These are phyloP conservation scores for Dunaliella primolecta DNA, from an alignment of 139 green algal genomes.

Conservation along the genomic window DNA sequence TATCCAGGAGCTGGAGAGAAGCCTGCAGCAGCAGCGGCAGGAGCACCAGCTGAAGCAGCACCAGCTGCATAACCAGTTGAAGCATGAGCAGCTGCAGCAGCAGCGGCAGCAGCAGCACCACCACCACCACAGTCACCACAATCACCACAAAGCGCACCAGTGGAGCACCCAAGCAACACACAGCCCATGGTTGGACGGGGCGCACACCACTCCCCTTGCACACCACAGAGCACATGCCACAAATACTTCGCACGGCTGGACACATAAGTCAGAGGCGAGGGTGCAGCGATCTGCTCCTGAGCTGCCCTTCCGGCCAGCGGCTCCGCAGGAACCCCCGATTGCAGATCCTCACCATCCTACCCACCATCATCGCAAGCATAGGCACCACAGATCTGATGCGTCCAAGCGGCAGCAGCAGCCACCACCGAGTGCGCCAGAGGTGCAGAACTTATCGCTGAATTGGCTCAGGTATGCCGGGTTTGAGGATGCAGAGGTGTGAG, in stretches of 20 bases:
- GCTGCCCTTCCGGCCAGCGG: too few species aligned
- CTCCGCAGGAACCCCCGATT: too few species aligned
- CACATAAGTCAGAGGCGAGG: too few species aligned
- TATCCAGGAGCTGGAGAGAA: background rate
- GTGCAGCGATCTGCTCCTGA: too few species aligned
- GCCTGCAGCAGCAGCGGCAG: background rate
- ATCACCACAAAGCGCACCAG: background rate
- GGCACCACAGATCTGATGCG: background rate
- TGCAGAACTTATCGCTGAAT: background rate
- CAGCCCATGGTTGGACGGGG: background rate
- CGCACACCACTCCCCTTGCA: background rate
- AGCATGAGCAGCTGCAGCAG: background rate
- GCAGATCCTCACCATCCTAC: background rate
- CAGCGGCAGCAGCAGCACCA: background rate
- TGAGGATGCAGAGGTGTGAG: too few species aligned
- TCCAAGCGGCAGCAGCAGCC: background rate
- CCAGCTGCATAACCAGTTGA: too few species aligned
- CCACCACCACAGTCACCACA: background rate
- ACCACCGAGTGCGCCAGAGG: background rate
- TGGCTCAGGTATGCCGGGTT: background rate
- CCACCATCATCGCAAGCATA: background rate
- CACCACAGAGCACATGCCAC: background rate
- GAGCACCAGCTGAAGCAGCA: too few species aligned
- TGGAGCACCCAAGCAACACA: background rate
- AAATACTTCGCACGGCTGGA: too few species aligned